Conservation (phyloP, 257 asterid species). For the Misopates orontium region DNA sequence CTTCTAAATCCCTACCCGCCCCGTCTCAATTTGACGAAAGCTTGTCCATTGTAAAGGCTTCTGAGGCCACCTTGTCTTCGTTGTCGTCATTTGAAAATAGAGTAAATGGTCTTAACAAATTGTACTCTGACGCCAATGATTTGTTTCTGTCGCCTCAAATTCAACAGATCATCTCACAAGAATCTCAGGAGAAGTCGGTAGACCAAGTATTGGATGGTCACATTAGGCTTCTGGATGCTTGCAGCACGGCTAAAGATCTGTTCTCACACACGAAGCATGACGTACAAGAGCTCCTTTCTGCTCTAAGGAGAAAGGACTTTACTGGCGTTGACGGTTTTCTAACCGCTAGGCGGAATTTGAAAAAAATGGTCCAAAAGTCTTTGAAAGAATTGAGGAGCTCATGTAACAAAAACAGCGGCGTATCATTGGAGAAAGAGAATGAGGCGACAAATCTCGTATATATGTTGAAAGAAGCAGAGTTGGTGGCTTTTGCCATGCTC, state of each 20-base stretch:
- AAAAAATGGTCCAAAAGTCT: slow-evolving; percentile 36
- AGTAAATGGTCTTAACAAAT: too few species aligned
- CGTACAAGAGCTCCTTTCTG: too few species aligned
- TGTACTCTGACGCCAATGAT: background rate
- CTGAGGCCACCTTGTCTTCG: too few species aligned
- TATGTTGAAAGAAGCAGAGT: slow-evolving; percentile 34
- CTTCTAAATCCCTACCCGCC: slow-evolving; percentile 30
- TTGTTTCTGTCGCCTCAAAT: slow-evolving; percentile 25
- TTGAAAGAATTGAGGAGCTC: slow-evolving; percentile 30
- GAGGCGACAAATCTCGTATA: background rate
- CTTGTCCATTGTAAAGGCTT: too few species aligned
- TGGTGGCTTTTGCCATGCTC: slow-evolving; percentile 24
- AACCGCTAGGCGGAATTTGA: slow-evolving; percentile 21
- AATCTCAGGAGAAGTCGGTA: slow-evolving; percentile 11
- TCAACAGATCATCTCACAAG: slow-evolving; percentile 22
- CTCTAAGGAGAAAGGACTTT: too few species aligned
- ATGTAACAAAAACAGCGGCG: too few species aligned
- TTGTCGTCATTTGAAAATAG: too few species aligned
- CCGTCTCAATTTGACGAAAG: slow-evolving; percentile 27
- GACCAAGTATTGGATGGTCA: slow-evolving; percentile 5
- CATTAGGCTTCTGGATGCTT: slow-evolving; percentile 29
- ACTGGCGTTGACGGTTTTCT: slow-evolving; percentile 16
- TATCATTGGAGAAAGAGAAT: background rate
- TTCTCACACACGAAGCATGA: slow-evolving; percentile 20
- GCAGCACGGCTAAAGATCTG: slow-evolving; percentile 26